phyloP scores from a whole-genome alignment of 441 rosid genomes.

The Populus hybrid region DNA sequence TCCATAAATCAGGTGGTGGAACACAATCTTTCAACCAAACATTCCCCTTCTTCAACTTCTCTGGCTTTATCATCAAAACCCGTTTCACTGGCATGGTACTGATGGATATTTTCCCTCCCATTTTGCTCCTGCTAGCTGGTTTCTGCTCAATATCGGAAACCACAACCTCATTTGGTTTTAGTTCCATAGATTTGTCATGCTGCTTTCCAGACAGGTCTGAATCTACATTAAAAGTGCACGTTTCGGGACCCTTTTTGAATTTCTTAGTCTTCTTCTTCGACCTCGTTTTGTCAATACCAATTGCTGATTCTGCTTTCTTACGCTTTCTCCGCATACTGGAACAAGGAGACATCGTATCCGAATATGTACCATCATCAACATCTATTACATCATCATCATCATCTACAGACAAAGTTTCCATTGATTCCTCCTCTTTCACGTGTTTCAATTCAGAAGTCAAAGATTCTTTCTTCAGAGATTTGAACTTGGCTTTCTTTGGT shows the following conservation, averaged over 20 bases:
- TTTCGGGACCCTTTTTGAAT: conserved; percentile 50
- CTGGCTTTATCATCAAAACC: conserved; percentile 74
- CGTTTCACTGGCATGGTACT: conserved; percentile 86
- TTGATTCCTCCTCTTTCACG: conserved; percentile 49
- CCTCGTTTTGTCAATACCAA: conserved; percentile 50
- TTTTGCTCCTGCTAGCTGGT: conserved; percentile 61
- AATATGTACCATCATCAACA: conserved; percentile 40
- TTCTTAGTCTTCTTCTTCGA: conserved; percentile 80
- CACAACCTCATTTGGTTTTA: conserved; percentile 34
- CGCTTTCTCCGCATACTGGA: conserved; percentile 55
- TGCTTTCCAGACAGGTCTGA: conserved; percentile 37
- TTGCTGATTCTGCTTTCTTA: conserved; percentile 50
- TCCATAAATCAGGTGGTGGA: conserved; percentile 92
- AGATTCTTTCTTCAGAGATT: conserved; percentile 89
- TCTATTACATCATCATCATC: conserved; percentile 36
- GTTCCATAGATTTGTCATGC: conserved; percentile 42
- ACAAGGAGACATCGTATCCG: conserved; percentile 48
- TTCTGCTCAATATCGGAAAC: conserved; percentile 65
- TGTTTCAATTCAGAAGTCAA: conserved; percentile 62
- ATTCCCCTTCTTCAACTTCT: conserved; percentile 89
- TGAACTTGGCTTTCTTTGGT: conserved; percentile 87
- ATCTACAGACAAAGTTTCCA: conserved; percentile 56
- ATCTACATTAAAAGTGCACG: conserved; percentile 36
- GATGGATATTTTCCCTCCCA: conserved; percentile 79
- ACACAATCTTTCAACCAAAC: conserved; percentile 95